Percentiles rank a stretch among this genome's conserved stretches.
These are phyloP conservation scores for Lepidium didymum DNA, from an alignment of 345 rosid species.

Conservation along the genomic window DNA sequence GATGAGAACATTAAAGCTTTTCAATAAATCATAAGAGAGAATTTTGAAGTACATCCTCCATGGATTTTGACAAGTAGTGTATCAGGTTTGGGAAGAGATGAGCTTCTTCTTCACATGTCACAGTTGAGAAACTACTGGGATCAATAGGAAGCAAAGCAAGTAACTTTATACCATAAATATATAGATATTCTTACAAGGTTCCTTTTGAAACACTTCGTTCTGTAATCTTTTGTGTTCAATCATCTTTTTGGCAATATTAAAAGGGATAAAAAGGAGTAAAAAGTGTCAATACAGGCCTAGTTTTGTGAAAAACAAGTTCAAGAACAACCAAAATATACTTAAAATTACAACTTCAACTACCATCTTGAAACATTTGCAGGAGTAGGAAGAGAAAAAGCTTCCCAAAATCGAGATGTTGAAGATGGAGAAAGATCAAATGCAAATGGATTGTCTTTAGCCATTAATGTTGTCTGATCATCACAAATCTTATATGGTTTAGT, in stretches of 20 bases:
- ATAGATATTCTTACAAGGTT: background rate
- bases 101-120: slow-evolving; percentile 89
- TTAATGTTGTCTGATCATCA: background rate
- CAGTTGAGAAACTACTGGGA: slow-evolving; percentile 41
- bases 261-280: background rate
- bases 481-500: slow-evolving; percentile 9
- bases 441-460: slow-evolving; percentile 18
- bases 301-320: background rate
- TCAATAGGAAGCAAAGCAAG: slow-evolving; percentile 14
- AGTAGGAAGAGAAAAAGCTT: slow-evolving; percentile 45
- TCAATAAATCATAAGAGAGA: slow-evolving; percentile 59
- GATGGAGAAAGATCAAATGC: slow-evolving; percentile 47
- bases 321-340: background rate
- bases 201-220: background rate
- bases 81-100: slow-evolving; percentile 77
- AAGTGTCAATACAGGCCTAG: background rate
- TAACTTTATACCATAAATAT: background rate
- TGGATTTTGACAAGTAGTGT: slow-evolving; percentile 97
- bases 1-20: slow-evolving; percentile 73
- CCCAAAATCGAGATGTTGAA: slow-evolving; percentile 42
- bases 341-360: slow-evolving; percentile 15
- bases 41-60: slow-evolving; percentile 56
- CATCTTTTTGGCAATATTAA: background rate
- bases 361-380: slow-evolving; percentile 54
- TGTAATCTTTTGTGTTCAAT: background rate